These are phyloP conservation scores for Tubosaeta sp. DNA, from an alignment of 768 basidiomycete species.

Conservation along the genomic window DNA sequence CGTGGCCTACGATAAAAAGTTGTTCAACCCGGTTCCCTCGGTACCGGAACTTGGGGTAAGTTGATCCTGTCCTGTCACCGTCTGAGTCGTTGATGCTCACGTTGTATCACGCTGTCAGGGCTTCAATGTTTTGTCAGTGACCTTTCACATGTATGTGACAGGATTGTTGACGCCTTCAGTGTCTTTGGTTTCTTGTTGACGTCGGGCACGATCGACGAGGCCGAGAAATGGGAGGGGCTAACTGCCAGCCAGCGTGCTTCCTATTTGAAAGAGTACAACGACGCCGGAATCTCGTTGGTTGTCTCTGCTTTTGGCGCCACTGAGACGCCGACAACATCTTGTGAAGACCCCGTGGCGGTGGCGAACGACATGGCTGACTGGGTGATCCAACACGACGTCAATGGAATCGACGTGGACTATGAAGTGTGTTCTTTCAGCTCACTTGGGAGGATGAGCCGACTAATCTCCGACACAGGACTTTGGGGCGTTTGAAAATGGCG, in stretches of 20 bases:
- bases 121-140: conserved; percentile 29
- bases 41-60: conserved; percentile 40
- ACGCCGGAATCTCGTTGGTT: conserved; percentile 52
- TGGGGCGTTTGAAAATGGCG: conserved; percentile 22
- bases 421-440: conserved; percentile 24
- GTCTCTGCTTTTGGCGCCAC: conserved; percentile 48
- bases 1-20: conserved; percentile 36
- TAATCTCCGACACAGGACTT: conserved; percentile 23
- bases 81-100: neutral
- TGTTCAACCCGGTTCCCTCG: conserved; percentile 40
- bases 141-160: neutral
- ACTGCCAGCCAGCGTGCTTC: conserved; percentile 33
- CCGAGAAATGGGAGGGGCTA: conserved; percentile 39
- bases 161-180: conserved; percentile 10
- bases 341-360: conserved; percentile 33
- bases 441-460: neutral
- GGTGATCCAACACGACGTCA: conserved; percentile 42
- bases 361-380: conserved; percentile 41
- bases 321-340: conserved; percentile 36
- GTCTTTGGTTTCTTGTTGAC: conserved; percentile 39
- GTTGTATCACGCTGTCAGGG: conserved; percentile 20
- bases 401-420: conserved; percentile 53
- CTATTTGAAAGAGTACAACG: conserved; percentile 44
- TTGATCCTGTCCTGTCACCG: neutral
- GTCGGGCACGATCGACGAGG: conserved; percentile 41